phyloP scores from a whole-genome alignment of 2,329 filamentous ascomycete genomes.

The Penicillium decumbens region DNA sequence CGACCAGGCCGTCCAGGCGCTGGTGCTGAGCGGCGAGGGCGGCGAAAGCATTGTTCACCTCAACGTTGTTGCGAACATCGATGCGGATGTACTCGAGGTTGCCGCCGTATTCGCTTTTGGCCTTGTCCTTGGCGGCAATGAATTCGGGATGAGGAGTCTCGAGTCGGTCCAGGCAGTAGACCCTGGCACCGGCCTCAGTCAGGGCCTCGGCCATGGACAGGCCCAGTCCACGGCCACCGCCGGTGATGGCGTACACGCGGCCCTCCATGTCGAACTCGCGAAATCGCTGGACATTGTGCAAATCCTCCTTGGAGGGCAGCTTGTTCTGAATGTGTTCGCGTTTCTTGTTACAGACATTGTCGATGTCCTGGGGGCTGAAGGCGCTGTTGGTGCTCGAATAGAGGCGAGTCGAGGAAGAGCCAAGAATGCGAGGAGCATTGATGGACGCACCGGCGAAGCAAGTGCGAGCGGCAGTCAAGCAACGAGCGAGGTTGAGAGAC shows the following conservation, averaged over 20 bases:
- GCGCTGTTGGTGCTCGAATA: conserved; percentile 21
- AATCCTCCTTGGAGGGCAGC: conserved; percentile 21
- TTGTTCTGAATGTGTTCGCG: conserved; percentile 33
- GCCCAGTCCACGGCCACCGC: conserved; percentile 44
- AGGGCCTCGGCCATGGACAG: conserved; percentile 46
- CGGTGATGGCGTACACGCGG: conserved; percentile 42
- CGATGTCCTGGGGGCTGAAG: conserved; percentile 14
- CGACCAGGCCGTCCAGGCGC: conserved; percentile 41
- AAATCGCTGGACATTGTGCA: conserved; percentile 32
- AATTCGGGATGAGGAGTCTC: conserved; percentile 45
- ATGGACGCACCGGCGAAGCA: conserved; percentile 8
- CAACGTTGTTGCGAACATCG: conserved; percentile 42
- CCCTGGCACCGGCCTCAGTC: conserved; percentile 47
- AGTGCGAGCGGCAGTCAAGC: conserved; percentile 9
- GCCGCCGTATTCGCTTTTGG: conserved; percentile 36
- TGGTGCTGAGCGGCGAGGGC: conserved; percentile 33
- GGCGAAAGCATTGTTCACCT: conserved; percentile 35
- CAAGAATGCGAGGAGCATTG: conserved; percentile 2
- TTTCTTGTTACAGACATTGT: conserved; percentile 10
- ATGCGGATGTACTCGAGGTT: conserved; percentile 45
- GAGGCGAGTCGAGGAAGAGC: conserved; percentile 10
- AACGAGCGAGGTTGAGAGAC: conserved; percentile 12
- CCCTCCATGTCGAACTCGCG: conserved; percentile 42
- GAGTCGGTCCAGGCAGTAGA: conserved; percentile 48
- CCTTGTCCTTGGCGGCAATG: conserved; percentile 34